Evolutionary conservation across 352 stramenopile species (phyloP), one percentile per base, ranked within the genome.

Genomic region (Pythium sp.): DNA sequence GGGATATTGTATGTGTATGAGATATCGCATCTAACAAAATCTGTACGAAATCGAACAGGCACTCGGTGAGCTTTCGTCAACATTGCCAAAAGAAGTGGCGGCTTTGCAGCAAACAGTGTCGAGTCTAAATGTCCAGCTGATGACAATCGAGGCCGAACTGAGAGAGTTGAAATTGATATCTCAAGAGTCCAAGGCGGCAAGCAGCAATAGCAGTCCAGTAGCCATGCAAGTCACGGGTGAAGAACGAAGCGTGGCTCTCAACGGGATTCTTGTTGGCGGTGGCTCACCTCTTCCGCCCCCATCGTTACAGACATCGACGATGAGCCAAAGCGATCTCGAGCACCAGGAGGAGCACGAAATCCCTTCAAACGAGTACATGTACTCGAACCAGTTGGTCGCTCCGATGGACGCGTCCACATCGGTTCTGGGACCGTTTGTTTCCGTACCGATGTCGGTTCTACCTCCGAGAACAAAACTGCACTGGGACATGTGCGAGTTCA

Each of bases 401-500:
- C 69, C 74, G 20, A 63, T 69, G 22, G 64, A 77, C 4, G 70
- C 79, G 2, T 67, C 76, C 24, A 82, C 80, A 18, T 89, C 83
- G 6, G 75, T 84, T 7, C 78, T 92, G 66, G 84, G 84, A 2
- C 84, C 86, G 11, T 94, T 96, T 38, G 88, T 94, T 6, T 96
- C 87, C 0, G 88, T 96, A 3, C 87, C 87, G 5, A 79, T 92
- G 77, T 93, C 88, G 0, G 82, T 94, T 20, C 77, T 95, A n/a
- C 88, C 88, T 36, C 88, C 87, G 51, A 73, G 87, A 58, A 94
- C 81, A 64, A 96, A 94, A 47, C 71, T 96, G 30, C 88, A 96
- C 55, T 96, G 88, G 88, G 88, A 96, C 64, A 79, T 96, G 72
- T 96, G 88, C 54, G 88, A 94, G 62, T 96, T 92, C 62, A 82